Conservation (phyloP, 345 rosid genomes). For the Eucalyptus regnans region DNA sequence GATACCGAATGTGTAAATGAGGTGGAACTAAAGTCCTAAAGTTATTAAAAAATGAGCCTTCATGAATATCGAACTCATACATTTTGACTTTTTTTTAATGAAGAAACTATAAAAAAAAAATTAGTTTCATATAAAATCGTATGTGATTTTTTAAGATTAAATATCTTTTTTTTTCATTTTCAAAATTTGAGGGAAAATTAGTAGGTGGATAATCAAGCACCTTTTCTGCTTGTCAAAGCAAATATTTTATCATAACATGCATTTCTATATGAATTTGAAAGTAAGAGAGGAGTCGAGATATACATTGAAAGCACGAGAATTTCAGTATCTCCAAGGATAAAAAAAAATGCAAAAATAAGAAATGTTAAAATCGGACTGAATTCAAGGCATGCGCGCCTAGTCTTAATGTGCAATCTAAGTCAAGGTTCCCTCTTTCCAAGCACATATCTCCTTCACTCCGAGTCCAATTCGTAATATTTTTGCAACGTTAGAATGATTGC, state of each 20-base stretch:
- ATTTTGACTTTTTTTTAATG: no score
- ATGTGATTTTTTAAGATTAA: neutral
- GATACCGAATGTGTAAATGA: no score
- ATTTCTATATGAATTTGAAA: no score
- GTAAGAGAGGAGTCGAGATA: no score
- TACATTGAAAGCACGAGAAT: rapidly evolving
- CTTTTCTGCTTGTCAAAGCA: no score
- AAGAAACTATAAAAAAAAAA: no score
- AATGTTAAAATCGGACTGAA: no score
- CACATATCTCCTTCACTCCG: neutral
- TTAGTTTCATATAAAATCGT: neutral
- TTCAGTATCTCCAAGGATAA: rapidly evolving
- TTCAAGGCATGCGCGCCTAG: neutral
- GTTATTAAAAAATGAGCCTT: no score
- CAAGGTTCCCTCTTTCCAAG: neutral
- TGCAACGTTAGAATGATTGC: rapidly evolving
- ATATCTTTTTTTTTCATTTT: neutral
- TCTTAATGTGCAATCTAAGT: neutral
- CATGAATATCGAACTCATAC: no score
- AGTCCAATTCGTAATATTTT: no score
- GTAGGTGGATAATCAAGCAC: neutral
- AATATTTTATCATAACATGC: neutral
- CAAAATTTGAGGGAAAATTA: neutral
- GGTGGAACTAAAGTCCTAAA: no score
- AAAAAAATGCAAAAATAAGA: no score